Evolutionary conservation across 345 rosid genomes (phyloP), one percentile per base, ranked within the genome.

Genomic region (Pelargonium nanum): DNA sequence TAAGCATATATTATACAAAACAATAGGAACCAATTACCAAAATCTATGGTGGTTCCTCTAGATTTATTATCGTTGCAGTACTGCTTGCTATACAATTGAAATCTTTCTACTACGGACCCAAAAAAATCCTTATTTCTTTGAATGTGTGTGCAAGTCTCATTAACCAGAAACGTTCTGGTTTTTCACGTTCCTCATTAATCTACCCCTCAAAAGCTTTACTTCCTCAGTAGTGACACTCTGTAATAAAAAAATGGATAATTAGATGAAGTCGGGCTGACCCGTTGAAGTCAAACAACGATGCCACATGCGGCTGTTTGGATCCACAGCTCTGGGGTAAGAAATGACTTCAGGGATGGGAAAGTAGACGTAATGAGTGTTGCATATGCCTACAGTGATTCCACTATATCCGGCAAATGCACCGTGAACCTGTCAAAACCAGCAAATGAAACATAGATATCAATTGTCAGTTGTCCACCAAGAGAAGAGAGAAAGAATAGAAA

Each of bases 351-450:
- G 87, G 56, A 94, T 90, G 26, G 99, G 96, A 26, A 88, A 88
- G 77, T 90, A 90, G 30, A 83, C 96, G 25, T 94, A 88, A 64
- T 88, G 99, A 72, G 97, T 90, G 83, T 94, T 90, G 84, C 96
- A 86, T 68, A 90, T 74, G 30, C 99, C 97, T 19, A 88, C 86
- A 1, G 97, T 93, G 50, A 93, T 86, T 60, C 99, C 97, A 1
- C 97, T 93, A 67, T 85, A 89, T 55, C 99, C 99, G 23, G 96
- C 97, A 77, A 93, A 93, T 50, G 97, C 97, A 34, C 94, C 97
- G 70, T 86, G 97, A 57, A 87, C 97, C 99, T 93, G 89, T 62
- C 68, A 68, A 59, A 58, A 67, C 25, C 23, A 51, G 22, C 51
- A 23, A 44, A 55, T 26, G 30, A 6, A 59, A 21, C 6, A 45